Conservation (phyloP, 441 rosid species). For the Eruca vesicaria region DNA sequence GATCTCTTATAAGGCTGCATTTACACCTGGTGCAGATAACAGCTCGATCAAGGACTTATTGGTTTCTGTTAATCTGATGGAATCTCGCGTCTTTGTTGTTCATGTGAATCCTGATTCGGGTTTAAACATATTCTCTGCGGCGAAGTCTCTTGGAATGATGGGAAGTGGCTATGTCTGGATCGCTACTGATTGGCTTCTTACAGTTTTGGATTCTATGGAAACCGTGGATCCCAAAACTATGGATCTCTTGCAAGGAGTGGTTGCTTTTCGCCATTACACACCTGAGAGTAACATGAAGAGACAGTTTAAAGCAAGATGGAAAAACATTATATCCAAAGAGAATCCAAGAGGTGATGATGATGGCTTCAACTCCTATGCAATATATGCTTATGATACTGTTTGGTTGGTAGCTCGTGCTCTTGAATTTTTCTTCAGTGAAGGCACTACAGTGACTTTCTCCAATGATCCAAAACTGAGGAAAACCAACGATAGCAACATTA, state of each 20-base stretch:
- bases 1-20: conserved; percentile 75
- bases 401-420: conserved; percentile 91
- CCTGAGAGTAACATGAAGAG: conserved; percentile 61
- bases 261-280: conserved; percentile 78
- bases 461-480: conserved; percentile 50
- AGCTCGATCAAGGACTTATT: conserved; percentile 54
- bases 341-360: conserved; percentile 26
- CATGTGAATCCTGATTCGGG: conserved; percentile 94
- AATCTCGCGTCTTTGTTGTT: conserved; percentile 83
- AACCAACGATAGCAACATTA: conserved; percentile 48
- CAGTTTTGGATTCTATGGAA: conserved; percentile 60
- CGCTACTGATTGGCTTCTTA: conserved; percentile 92
- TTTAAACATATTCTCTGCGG: conserved; percentile 58
- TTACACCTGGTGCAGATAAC: conserved; percentile 52
- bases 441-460: conserved; percentile 66
- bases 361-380: conserved; percentile 73
- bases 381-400: conserved; percentile 90
- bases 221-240: conserved; percentile 42
- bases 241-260: conserved; percentile 85
- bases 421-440: conserved; percentile 51
- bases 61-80: conserved; percentile 61
- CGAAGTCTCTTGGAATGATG: conserved; percentile 75
- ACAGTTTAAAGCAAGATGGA: conserved; percentile 57
- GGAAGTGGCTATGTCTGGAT: conserved; percentile 84
- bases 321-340: conserved; percentile 41